Base-by-base conservation (phyloP, 371 early-diverging fungal genomes). In the Mortierella sp. region DNA sequence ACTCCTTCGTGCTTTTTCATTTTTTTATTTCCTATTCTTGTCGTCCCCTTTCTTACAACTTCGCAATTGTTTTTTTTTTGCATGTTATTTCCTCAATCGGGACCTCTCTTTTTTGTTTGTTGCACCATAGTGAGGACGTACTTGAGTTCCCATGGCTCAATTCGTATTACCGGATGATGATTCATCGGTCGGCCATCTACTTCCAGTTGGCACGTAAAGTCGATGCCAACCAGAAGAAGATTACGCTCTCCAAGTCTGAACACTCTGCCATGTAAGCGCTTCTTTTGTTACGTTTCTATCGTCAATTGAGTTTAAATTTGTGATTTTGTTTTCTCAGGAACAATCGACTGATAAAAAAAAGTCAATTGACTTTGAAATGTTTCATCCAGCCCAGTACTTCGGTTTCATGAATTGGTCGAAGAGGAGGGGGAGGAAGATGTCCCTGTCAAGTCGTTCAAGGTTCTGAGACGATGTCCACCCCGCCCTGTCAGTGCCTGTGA, bases 151-250 rank as follows among this genome's bases (percentile, higher is more conserved):
- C 94, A n/a, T 87, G 86, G 45, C 91, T 94, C 89, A 95, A 95
- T 74, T 93, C 93, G 24, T 95, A 94, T 75, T 94, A 94, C 68
- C 88, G 96, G 19, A 80, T 94, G 71, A 89, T 95, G 79, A 89
- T 93, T 8, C 95, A 95, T 80, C 88, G 91, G 39, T 88, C 94
- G 0, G 95, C 94, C 7, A 89, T 90, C 47, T 92, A 92, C 76
- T 95, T 91, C 71, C 89, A 89, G 48, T 68, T 95, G 41, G 87
- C 85, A 2, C 93, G 94, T 85, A 88, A 88, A 19, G 87, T 90
- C 63, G 92, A 95, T 70, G 83, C 88, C 1, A 66, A 79, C 55
- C 88, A 91, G 39, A 88, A 89, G 48, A 88, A 88, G 14, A 91
- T 95, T 8, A 86, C 90, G 50, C 72, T 94, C 19, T 91, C 89